Evolutionary conservation across 148 eudicot genomes (phyloP).

Genomic region (Spergularia bocconei): DNA sequence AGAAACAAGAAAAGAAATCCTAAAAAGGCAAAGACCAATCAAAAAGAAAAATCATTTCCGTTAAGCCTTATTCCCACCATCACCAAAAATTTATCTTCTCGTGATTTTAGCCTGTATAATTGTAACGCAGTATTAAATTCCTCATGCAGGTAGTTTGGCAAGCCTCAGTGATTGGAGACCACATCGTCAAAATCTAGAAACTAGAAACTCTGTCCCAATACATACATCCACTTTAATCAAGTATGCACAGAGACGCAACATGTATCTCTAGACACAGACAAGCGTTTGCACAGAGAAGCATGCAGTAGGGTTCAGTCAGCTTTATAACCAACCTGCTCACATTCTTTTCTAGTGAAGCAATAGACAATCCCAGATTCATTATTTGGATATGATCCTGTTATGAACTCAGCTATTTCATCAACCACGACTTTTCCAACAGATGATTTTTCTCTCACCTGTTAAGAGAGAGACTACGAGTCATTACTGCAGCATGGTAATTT

Average conservation of each 20-base stretch:
- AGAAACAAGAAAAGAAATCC: no score
- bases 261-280: background rate
- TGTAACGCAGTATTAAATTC: background rate
- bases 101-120: background rate
- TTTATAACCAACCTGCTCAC: slow-evolving; percentile 69
- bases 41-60: no score
- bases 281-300: background rate
- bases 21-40: no score
- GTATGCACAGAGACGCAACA: background rate
- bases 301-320: slow-evolving; percentile 2
- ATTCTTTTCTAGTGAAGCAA: slow-evolving; percentile 97
- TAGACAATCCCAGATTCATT: slow-evolving; percentile 96
- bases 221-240: background rate
- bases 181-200: background rate
- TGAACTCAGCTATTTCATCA: slow-evolving; percentile 87
- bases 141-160: background rate
- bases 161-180: no score
- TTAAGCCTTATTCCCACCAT: no score
- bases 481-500: background rate
- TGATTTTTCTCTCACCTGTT: slow-evolving; percentile 88
- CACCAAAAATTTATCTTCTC: background rate
- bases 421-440: slow-evolving; percentile 77
- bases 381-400: slow-evolving; percentile 73
- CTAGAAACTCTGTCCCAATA: background rate
- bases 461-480: slow-evolving; percentile 16